These are phyloP conservation scores for Conticribra guillardii DNA, from an alignment of 108 stramenopile genomes.

Conservation along the genomic window DNA sequence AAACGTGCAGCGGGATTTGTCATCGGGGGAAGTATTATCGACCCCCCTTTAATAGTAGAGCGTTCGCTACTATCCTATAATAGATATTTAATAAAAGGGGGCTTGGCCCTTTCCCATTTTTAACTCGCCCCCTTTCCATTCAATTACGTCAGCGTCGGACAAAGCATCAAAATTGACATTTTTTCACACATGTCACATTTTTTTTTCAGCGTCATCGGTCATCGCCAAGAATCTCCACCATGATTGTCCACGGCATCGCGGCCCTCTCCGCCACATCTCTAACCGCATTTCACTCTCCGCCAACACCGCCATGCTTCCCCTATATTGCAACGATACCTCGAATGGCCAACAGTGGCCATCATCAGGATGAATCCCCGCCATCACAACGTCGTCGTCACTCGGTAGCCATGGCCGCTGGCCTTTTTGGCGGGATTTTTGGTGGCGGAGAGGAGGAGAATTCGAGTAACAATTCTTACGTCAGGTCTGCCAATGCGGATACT, in stretches of 20 bases:
- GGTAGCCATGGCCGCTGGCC: conserved; percentile 32
- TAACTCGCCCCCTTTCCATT: too few species aligned
- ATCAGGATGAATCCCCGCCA: conserved; percentile 14
- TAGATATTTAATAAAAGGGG: too few species aligned
- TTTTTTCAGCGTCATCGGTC: background rate
- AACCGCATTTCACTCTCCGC: background rate
- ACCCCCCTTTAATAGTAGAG: too few species aligned
- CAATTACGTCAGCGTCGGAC: too few species aligned
- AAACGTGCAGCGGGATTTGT: too few species aligned
- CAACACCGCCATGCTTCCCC: background rate
- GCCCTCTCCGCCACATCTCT: background rate
- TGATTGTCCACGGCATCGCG: background rate
- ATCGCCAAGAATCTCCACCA: too few species aligned
- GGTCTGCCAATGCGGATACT: conserved; percentile 2
- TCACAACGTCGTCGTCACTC: conserved; percentile 19
- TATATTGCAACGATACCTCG: background rate
- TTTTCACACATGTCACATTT: too few species aligned
- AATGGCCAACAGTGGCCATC: conserved; percentile 7
- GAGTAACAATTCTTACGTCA: conserved; percentile 25
- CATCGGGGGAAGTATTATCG: too few species aligned
- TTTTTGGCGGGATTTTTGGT: conserved; percentile 58
- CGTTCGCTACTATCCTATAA: too few species aligned
- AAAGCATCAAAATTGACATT: too few species aligned
- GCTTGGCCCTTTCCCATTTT: too few species aligned
- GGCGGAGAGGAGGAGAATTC: conserved; percentile 16